Base-by-base conservation (phyloP, 2,329 filamentous ascomycete species). In the Epichloe elymi region DNA sequence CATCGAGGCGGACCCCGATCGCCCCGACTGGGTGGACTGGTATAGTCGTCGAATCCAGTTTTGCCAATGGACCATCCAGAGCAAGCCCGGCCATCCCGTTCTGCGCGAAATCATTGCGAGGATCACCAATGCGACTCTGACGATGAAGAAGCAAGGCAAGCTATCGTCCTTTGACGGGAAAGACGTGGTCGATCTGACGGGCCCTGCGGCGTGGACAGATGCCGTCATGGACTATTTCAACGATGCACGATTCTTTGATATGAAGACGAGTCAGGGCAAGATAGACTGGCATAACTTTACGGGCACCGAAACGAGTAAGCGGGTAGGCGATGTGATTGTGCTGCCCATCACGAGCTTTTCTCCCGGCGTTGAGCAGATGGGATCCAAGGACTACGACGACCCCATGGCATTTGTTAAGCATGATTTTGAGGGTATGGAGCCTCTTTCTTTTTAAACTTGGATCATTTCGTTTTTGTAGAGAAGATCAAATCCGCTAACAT, bases 401-500 rank as follows among this genome's bases (percentile, higher is more conserved):
- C 88, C 89, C 1, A 91, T 95, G 88, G 93, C 93, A 2, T 97
- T 95, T 73, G 93, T 98, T 54, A 90, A 93, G 70, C 93, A 98
- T 70, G 83, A 89, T 51, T 98, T 98, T 66, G 88, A 95, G 74
- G 93, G 91, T 94, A 72, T 58, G 76, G 26, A 17, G 11, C 14
- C n/a, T 30, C 40, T 20, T 48, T 51, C 11, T 51, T 44, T 36
- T 30, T 42, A 4, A 2, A 19, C 6, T 4, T 11, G 5, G 17
- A 3, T 8, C 5, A 23, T 4, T 40, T 19, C 15, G 37, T 35
- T 35, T 51, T 20, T 40, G 57, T 64, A 38, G 8, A 30, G 10
- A 30, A 30, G 8, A 30, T 30, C 30, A 30, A 30, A 39, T 17
- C n/a, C 48, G 64, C 56, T 46, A 51, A 49, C 35, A 30, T 4